Conservation (phyloP, 139 green algal genomes). For the Tetratostichococcus sp. region DNA sequence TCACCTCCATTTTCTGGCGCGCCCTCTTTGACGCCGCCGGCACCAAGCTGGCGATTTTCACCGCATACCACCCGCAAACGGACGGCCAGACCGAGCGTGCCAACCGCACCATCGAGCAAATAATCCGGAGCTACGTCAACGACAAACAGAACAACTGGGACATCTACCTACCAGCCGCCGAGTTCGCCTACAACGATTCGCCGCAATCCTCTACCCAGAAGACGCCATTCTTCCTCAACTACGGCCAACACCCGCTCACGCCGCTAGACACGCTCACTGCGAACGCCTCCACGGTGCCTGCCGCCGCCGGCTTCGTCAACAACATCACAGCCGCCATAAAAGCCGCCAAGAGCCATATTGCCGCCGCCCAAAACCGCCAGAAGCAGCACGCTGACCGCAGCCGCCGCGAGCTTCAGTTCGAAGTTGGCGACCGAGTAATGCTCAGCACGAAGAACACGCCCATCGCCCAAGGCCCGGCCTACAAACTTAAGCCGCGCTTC, state of each 20-base stretch:
- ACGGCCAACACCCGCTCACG: slow-evolving; percentile 18
- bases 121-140: slow-evolving; percentile 31
- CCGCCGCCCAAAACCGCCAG: slow-evolving; percentile 9
- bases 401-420: neutral
- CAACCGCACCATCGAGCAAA: slow-evolving; percentile 44
- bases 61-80: slow-evolving; percentile 51
- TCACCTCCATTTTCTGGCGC: slow-evolving; percentile 42
- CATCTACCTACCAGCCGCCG: neutral
- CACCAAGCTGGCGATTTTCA: slow-evolving; percentile 40
- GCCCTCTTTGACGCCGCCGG: slow-evolving; percentile 24
- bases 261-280: neutral
- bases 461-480: neutral
- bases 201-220: slow-evolving; percentile 6
- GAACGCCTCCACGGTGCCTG: neutral
- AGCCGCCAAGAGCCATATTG: neutral
- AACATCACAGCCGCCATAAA: slow-evolving; percentile 5
- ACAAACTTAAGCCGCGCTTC: neutral
- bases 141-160: slow-evolving; percentile 30
- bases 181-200: slow-evolving; percentile 36
- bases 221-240: slow-evolving; percentile 27
- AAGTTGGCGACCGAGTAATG: slow-evolving; percentile 18
- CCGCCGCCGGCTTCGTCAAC: neutral
- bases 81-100: slow-evolving; percentile 64
- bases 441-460: slow-evolving; percentile 13
- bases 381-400: slow-evolving; percentile 4